Evolutionary conservation across 1,139 yeast species (phyloP).

Genomic region (Hyphopichia fennica): DNA sequence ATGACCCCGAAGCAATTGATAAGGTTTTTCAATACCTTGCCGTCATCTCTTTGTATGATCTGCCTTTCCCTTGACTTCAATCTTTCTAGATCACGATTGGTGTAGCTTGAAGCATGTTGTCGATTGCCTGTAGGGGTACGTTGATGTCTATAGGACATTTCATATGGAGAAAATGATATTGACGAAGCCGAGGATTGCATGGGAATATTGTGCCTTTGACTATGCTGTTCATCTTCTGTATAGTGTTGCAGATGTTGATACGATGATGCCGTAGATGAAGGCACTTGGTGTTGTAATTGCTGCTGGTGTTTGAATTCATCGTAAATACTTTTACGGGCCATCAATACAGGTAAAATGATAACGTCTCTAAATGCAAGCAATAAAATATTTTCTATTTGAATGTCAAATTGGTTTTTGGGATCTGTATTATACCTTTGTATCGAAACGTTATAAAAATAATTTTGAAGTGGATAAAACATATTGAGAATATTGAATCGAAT

Average conservation of each 20-base stretch:
- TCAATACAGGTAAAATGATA: constrained; percentile 29
- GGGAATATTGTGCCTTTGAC: background rate
- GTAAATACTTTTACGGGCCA: constrained; percentile 16
- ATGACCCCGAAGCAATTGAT: constrained; percentile 25
- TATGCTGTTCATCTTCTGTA: background rate
- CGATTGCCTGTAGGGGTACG: background rate
- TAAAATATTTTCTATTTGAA: constrained; percentile 31
- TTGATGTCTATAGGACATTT: background rate
- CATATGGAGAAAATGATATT: constrained; percentile 4
- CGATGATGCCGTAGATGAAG: background rate
- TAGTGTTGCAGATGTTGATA: background rate
- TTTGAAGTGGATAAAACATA: constrained; percentile 32
- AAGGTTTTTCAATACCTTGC: constrained; percentile 11
- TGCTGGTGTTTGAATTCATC: constrained; percentile 2
- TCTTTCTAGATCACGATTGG: constrained; percentile 1
- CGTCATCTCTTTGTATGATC: constrained; percentile 6
- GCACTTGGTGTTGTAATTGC: background rate
- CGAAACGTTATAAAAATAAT: constrained; percentile 18
- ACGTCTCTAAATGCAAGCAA: constrained; percentile 33
- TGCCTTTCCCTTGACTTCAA: constrained; percentile 7
- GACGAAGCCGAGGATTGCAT: constrained; percentile 3
- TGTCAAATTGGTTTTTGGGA: constrained; percentile 9
- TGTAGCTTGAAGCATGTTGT: background rate
- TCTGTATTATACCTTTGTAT: constrained; percentile 9
- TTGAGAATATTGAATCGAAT: constrained; percentile 29